Conservation (phyloP, 2,329 filamentous ascomycete genomes). For the Colletotrichum chrysophilum region DNA sequence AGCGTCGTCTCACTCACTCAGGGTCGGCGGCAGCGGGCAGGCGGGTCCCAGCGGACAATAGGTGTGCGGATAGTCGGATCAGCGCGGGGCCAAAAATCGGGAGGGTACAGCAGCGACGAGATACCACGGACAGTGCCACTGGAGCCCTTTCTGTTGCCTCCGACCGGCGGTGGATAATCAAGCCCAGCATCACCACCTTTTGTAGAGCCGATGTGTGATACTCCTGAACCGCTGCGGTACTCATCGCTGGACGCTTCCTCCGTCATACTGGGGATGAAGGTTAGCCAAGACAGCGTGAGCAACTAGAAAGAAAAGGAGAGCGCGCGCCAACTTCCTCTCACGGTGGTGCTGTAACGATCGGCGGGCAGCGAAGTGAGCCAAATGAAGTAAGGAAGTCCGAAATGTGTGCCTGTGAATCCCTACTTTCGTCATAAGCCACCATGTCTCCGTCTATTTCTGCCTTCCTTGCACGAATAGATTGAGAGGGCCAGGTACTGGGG, state of each 20-base stretch:
- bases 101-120: background rate
- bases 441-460: background rate
- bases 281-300: background rate
- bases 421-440: background rate
- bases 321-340: background rate
- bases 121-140: background rate
- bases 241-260: background rate
- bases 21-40: background rate
- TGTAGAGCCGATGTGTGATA: background rate
- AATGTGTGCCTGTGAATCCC: background rate
- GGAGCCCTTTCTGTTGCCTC: background rate
- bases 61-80: constrained; percentile 1
- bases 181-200: background rate
- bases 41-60: background rate
- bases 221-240: background rate
- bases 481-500: background rate
- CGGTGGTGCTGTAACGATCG: background rate
- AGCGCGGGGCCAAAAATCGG: background rate
- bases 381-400: background rate
- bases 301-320: background rate
- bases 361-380: background rate
- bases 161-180: background rate
- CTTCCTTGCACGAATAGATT: constrained; percentile 4
- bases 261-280: background rate
- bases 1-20: background rate